Base-by-base conservation (phyloP, 257 asterid genomes). In the Plectranthus barbatus region DNA sequence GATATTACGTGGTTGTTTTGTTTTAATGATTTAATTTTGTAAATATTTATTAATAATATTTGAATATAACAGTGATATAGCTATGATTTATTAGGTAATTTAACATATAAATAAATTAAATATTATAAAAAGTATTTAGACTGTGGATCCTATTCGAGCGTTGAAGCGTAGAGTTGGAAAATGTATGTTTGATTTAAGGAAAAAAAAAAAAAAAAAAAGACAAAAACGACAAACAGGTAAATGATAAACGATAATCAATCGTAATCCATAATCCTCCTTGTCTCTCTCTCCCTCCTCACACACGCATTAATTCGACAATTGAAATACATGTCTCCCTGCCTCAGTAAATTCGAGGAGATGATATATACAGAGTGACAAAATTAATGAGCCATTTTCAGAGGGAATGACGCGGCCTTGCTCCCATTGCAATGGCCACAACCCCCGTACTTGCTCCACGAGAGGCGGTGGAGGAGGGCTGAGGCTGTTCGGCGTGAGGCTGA, bases 401-500 rank as follows among this genome's bases (percentile, higher is more conserved):
- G 44, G 9, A 34, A 72, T 86, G 95, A 81, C 83, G 59, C 83
- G 95, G 72, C 79, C 85, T 52, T 84, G 88, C 74, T 79, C 91
- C 41, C 88, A 80, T 76, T 89, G 91, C 82, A 77, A 79, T 62
- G 88, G 87, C 45, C 88, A 80, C 65, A 80, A 70, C 73, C 66
- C 80, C 48, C 74, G 84, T 40, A 77, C 84, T 8, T 83, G 90
- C 60, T 75, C 86, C 37, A 9, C 62, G 31, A 60, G 44, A 47
- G 73, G 70, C 1, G 13, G 60, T 2, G 71, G 60, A 4, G 67
- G 60, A 3, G 81, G 70, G 14, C 62, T 84, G 62, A 83, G 54
- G 82, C 67, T 90, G 7, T 90, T 90, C 20, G 95, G 95, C 14
- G 95, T 88, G 54, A 71, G 90, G 67, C 58, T 88, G 56, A 79